These are phyloP conservation scores for Talaromyces sp. DNA, from an alignment of 2,329 filamentous ascomycete species.

Conservation along the genomic window DNA sequence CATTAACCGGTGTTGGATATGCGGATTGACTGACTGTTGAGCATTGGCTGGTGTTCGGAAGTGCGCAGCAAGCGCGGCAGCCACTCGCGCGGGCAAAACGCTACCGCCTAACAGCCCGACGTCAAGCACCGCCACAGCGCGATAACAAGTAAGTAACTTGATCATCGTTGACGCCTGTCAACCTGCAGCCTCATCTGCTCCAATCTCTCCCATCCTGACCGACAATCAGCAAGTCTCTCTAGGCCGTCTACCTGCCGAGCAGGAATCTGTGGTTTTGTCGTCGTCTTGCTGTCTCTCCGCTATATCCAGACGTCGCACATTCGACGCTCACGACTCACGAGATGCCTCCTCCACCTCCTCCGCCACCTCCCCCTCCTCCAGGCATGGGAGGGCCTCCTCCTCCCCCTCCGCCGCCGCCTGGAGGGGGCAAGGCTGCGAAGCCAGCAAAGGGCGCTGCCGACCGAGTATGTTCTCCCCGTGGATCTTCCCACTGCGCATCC, in stretches of 20 bases:
- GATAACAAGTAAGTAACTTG: neutral
- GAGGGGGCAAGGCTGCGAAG: constrained; percentile 48
- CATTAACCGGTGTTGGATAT: neutral
- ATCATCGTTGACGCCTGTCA: neutral
- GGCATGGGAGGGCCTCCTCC: constrained; percentile 58
- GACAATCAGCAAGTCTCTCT: neutral
- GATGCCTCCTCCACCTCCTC: constrained; percentile 55
- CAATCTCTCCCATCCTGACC: neutral
- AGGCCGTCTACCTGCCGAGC: constrained; percentile 7
- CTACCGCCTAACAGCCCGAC: neutral
- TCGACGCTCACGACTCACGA: constrained; percentile 15
- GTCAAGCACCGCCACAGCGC: constrained; percentile 8
- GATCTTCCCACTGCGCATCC: neutral
- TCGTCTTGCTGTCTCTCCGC: neutral
- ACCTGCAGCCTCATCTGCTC: neutral
- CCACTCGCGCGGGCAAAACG: neutral
- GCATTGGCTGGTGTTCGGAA: neutral
- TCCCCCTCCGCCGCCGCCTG: constrained; percentile 57
- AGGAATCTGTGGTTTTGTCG: constrained; percentile 8
- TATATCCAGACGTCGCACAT: neutral
- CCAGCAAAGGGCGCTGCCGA: constrained; percentile 51
- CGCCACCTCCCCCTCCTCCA: constrained; percentile 63
- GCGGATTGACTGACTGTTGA: neutral
- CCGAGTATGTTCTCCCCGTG: constrained; percentile 51
- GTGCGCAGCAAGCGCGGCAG: neutral